Evolutionary conservation across 2,329 filamentous ascomycete genomes (phyloP), one percentile per base, ranked within the genome.

Genomic region (Aspergillus terreus): DNA sequence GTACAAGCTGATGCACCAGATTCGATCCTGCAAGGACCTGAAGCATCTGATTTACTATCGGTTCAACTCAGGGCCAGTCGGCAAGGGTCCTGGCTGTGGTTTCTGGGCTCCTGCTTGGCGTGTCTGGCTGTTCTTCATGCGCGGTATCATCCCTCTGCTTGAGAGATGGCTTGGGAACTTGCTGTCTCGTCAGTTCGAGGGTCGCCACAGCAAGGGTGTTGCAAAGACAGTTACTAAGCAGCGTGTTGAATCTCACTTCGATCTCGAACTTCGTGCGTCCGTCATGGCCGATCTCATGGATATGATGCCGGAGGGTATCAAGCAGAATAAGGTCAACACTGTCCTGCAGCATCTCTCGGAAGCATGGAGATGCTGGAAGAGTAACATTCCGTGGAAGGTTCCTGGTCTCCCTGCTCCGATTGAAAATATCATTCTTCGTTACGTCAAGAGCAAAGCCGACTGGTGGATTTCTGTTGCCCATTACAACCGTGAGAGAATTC

Each of bases 291-390:
- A 99, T 73, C 78, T 99, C 46, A 96, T 96, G 88, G 94, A 99
- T 66, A 99, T 99, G 95, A 99, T 99, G 94, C 94, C 94, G 0
- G 95, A 99, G 70, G 94, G 94, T 60, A 97, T 99, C 76, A 96
- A 96, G 72, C 94, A 99, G 70, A 99, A 94, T 78, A 99, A 99
- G 76, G 91, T 99, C 71, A 96, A 99, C 72, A 96, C 92, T 1
- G 92, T 99, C 42, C 78, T 99, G 49, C 94, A 97, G 67, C 95
- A 99, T 80, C 76, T 99, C 40, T 97, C 92, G 0, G 94, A 99
- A 76, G 94, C 94, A 12, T 99, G 94, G 94, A 84, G 94, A 76
- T 99, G 94, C 77, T 99, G 94, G 94, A 99, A 99, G 85, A 96
- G 92, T 75, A 99, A 99, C 67, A 99, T 99, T 61, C 94, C 94